Base-by-base conservation (phyloP, 768 basidiomycete genomes). In the Macrolepiota dolichaula region DNA sequence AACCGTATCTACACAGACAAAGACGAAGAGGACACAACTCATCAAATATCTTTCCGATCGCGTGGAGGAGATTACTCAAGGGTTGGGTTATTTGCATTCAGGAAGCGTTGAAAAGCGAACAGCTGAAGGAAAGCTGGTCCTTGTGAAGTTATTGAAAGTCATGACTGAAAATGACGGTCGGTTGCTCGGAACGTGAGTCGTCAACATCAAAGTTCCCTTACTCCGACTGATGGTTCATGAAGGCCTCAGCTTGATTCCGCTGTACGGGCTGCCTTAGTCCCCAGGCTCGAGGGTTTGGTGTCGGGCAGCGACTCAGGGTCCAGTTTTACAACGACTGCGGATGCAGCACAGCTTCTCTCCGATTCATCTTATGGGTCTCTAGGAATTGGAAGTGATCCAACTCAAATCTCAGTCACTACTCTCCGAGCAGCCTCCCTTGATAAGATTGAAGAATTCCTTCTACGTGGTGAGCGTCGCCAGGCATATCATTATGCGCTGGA, bases 151-250 rank as follows among this genome's bases (percentile, higher is more conserved):
- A 40, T 73, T 98, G 49, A 88, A 81, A 69, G 76, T 90, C 7
- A 82, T 98, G 83, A 81, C 98, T 1, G 90, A 96, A 65, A 86
- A 96, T 64, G 95, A 98, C 64, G 96, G 97, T 0, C 85, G 85
- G 56, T 74, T 97, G 19, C 85, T 86, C 35, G 94, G 94, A 76
- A 91, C 86, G 96, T 98, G 72, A 69, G 89, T 78, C 15, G 17
- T 37, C 5, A 9, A 11, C 40, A 27, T 52, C 24, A 22, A 32
- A 32, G 29, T 7, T 27, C 52, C 42, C 25, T 7, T 11, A 60
- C 6, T 36, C 62, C 27, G 54, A 3, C 37, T 52, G 11, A 51
- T 9, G 42, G n/a, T 47, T n/a, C 19, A 15, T 49, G 3, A 44
- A 75, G 79, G 79, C 74, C 88, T 42, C 77, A 85, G 61, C 78